Base-by-base conservation (phyloP, 257 asterid genomes). In the Nicotiana paniculata region DNA sequence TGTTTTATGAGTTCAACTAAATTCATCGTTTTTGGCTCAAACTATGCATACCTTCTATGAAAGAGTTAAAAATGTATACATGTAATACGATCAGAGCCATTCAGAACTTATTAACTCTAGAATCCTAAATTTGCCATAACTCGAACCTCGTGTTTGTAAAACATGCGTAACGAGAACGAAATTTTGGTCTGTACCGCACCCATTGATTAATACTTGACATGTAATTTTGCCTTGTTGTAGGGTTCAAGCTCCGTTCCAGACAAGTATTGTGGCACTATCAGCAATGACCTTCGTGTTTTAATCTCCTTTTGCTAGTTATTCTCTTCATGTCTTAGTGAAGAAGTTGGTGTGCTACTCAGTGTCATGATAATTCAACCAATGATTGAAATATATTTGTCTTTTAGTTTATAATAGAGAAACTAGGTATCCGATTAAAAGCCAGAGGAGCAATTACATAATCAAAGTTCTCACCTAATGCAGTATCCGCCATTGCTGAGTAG, bases 201-300 rank as follows among this genome's bases (percentile, higher is more conserved):
- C 37, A 63, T 11, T 21, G 24, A 58, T 58, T 17, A 58, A 58
- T 58, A 72, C 13, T 48, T 74, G 43, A 74, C 62, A 74, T 74
- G 77, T 48, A 74, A 24, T 26, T 74, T 66, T 66, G 62, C 37
- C 39, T 75, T 28, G 63, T 51, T 74, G 62, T 74, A 75, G 80
- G 80, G 80, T 51, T 26, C 80, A 75, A 51, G 46, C 80, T 51
- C 80, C 54, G 43, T 51, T 75, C 16, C 80, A 75, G 46, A 46
- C 80, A 75, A 51, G 46, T 75, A 51, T 75, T 51, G 30, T 75
- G 63, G 46, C 80, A 51, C 80, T 75, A 18, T 75, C 80, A 12
- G 80, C 80, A 7, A 58, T 51, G 17, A 51, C 80, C 46, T 75
- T 51, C 46, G 63, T 75, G 62, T 74, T 74, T 48, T 74, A 17